Conservation (phyloP, 768 basidiomycete species). For the Xanthoconium stramineum region DNA sequence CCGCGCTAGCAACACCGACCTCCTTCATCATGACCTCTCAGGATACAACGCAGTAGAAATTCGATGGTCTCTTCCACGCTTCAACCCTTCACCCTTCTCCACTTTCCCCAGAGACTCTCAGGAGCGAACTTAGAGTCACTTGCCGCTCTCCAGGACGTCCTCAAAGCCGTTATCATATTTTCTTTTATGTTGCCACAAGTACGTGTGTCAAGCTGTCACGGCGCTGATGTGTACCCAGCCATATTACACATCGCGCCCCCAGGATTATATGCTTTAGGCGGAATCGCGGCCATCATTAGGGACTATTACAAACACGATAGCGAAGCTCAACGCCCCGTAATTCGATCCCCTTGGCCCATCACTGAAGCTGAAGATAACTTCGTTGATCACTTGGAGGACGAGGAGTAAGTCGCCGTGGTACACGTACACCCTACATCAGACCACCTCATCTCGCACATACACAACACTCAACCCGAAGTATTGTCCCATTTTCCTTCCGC, state of each 20-base stretch:
- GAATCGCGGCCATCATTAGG: constrained; percentile 20
- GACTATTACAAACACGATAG: constrained; percentile 27
- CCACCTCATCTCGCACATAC: too few relatives aligned
- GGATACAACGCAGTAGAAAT: background rate
- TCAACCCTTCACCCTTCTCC: constrained; percentile 27
- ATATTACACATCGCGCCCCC: constrained; percentile 29
- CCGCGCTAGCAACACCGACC: too few relatives aligned
- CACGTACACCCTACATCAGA: too few relatives aligned
- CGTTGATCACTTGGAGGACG: constrained; percentile 16
- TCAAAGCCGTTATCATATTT: constrained; percentile 49
- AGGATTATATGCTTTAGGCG: constrained; percentile 30
- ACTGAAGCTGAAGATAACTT: constrained; percentile 8
- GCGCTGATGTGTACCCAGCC: too few relatives aligned
- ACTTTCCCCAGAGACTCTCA: constrained; percentile 23
- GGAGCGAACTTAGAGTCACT: constrained; percentile 25
- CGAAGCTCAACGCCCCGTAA: constrained; percentile 19
- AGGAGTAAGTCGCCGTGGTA: constrained; percentile 15
- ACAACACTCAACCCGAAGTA: constrained; percentile 44
- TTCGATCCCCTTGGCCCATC: constrained; percentile 25
- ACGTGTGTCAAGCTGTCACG: background rate
- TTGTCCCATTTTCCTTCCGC: constrained; percentile 46
- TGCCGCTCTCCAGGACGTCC: background rate
- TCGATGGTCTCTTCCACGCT: constrained; percentile 23
- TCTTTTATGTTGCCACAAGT: constrained; percentile 51
- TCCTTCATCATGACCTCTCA: constrained; percentile 17